Base-by-base conservation (phyloP, 805 yeast genomes). In the Zygosaccharomyces kombuchaensis region DNA sequence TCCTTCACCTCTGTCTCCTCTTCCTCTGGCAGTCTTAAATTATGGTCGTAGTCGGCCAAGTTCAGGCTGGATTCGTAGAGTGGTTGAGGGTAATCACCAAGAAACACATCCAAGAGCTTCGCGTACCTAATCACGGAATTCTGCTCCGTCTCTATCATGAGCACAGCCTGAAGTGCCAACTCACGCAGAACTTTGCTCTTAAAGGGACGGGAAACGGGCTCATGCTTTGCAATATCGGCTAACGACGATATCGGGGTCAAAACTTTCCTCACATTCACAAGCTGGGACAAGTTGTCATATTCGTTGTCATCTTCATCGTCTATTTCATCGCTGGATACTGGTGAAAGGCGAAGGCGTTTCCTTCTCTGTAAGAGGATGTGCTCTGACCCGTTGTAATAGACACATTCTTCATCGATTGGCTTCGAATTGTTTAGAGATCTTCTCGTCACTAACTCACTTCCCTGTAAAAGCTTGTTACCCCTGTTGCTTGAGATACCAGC, bases 31-130 rank as follows among this genome's bases (percentile, higher is more conserved):
- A 63, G 43, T 12, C 50, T 48, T 34, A 83, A 63, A 26, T 81
- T 78, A 56, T 84, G 89, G 57, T 87, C 86, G 58, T 86, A 86
- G 22, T 67, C 72, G 1, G 88, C 84, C 27, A 89, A 70, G 19
- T 80, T 77, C 65, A 90, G 63, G 39, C 79, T 77, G 17, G 77
- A 79, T 29, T 86, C 87, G 16, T 80, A 69, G 32, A 84, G 66
- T 45, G 80, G 80, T 36, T 72, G 72, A 52, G 95, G 85, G 60
- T 87, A 91, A 60, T 91, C 98, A 4, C 97, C 96, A 40, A 91
- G 71, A 54, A 91, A 80, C 1, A 85, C 81, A 50, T 83, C 86
- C 66, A 93, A 74, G 36, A 91, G 71, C 56, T 79, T 80, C 36
- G 84, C 77, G 43, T 89, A 70, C 58, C 81, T 77, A 47, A 81